Evolutionary conservation across 1,284 basidiomycete species (phyloP).

Genomic region (Austroboletus novae-zelandiae): DNA sequence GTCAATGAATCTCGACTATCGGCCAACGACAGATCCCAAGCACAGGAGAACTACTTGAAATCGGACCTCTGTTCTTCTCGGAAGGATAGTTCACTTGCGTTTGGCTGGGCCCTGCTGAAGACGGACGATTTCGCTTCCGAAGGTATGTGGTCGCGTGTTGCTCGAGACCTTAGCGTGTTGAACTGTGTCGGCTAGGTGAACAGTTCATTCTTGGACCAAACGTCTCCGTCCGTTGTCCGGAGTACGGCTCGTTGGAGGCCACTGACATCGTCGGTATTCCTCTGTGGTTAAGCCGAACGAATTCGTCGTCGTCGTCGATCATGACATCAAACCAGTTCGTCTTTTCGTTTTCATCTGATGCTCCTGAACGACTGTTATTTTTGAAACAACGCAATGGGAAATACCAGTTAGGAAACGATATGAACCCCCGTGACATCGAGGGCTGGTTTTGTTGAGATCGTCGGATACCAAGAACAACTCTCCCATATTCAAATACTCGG

Average conservation of each 20-base stretch:
- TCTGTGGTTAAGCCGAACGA: not conserved
- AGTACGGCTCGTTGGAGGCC: conserved; percentile 10
- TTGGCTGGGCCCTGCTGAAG: too few relatives aligned
- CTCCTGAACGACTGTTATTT: too few relatives aligned
- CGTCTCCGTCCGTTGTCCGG: conserved; percentile 3
- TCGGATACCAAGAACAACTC: conserved; percentile 4
- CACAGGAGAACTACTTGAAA: too few relatives aligned
- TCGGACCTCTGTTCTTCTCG: too few relatives aligned
- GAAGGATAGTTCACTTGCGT: too few relatives aligned
- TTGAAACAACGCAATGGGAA: conserved; percentile 18
- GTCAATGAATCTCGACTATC: too few relatives aligned
- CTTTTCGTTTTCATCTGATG: too few relatives aligned
- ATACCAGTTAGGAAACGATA: conserved; percentile 18
- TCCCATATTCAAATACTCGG: conserved; percentile 13
- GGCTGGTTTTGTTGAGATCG: conserved; percentile 24
- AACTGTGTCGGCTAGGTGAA: conserved; percentile 10
- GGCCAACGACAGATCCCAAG: too few relatives aligned
- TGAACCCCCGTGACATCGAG: conserved; percentile 15
- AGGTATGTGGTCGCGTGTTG: not conserved
- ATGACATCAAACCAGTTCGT: conserved; percentile 14
- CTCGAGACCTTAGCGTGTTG: not conserved
- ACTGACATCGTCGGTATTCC: not conserved
- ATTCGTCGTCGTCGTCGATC: not conserved
- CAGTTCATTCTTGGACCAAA: conserved; percentile 11
- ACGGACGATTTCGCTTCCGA: too few relatives aligned